Evolutionary conservation across 2,329 filamentous ascomycete species (phyloP), one percentile per base, ranked within the genome.

Genomic region (Drechslera avenae): DNA sequence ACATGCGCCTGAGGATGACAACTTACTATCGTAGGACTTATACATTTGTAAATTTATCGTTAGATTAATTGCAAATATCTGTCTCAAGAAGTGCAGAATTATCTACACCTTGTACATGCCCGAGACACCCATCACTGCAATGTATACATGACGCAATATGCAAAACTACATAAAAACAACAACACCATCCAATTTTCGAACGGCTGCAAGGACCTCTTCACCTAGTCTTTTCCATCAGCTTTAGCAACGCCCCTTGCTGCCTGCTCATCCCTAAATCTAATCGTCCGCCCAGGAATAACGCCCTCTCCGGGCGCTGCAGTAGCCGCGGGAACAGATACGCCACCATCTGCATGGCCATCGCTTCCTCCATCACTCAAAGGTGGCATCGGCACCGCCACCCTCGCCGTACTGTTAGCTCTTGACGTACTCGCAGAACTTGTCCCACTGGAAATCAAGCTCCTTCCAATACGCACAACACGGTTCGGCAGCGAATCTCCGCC

Each of bases 401-500:
- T 33, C 13, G 18, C 26, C 3, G n/a, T 13, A 36, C 45, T 43
- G 10, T 39, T 16, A 16, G 39, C 34, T n/a, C 50, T 47, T 5
- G 44, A 49, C 23, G 34, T 16, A 9, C 34, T 54, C 1, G 36
- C 46, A 4, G 60, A 60, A 14, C 13, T 46, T 3, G 49, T 54
- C 18, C 57, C 63, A 10, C 57, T 66, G 1, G 57, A 55, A n/a
- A 73, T 71, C 28, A 72, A 58, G 2, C 64, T 64, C 9, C 71
- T 63, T 13, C 73, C 73, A 40, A 75, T 74, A 16, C 67, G 65
- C 31, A 66, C 65, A 12, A 73, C 63, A 4, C 65, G 60, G 12
- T 59, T 61, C 0, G 68, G 69, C 6, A 71, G 50, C 6, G 57
- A 52, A 37, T 63, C 63, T 14, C 57, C 58, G 1, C 54, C 55